These are phyloP conservation scores for Adansonia madagascariensis DNA, from an alignment of 441 rosid species.

Conservation along the genomic window DNA sequence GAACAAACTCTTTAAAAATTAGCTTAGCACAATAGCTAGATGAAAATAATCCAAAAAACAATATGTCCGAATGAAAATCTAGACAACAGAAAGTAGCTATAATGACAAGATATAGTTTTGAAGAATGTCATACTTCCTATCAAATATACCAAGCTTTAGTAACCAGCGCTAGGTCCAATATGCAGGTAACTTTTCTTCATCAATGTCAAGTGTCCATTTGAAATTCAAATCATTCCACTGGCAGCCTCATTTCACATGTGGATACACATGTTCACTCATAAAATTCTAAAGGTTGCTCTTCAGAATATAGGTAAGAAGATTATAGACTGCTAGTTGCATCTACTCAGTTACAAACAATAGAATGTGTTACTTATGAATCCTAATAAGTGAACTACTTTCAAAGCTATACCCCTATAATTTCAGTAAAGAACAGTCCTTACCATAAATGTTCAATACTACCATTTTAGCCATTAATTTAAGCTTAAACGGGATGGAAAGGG, in stretches of 20 bases:
- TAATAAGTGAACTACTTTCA: background rate
- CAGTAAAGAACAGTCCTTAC: background rate
- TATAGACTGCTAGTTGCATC: background rate
- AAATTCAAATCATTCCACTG: background rate
- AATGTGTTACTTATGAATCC: background rate
- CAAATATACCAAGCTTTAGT: background rate
- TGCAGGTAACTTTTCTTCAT: background rate
- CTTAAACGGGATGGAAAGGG: background rate
- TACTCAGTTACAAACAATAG: background rate
- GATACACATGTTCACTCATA: background rate
- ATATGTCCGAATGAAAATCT: background rate
- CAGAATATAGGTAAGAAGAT: background rate
- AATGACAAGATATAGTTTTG: background rate
- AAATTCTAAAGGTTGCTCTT: background rate
- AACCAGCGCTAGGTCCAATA: constrained; percentile 6
- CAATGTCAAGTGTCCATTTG: background rate
- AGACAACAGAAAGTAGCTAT: background rate
- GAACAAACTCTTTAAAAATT: background rate
- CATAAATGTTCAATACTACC: background rate
- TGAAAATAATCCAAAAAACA: background rate
- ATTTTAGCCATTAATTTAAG: background rate
- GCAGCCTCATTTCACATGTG: background rate
- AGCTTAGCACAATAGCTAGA: background rate
- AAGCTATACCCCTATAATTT: constrained; percentile 2
- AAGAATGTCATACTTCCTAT: background rate